Base-by-base conservation (phyloP, 257 asterid species). In the Fraxinus excelsior region DNA sequence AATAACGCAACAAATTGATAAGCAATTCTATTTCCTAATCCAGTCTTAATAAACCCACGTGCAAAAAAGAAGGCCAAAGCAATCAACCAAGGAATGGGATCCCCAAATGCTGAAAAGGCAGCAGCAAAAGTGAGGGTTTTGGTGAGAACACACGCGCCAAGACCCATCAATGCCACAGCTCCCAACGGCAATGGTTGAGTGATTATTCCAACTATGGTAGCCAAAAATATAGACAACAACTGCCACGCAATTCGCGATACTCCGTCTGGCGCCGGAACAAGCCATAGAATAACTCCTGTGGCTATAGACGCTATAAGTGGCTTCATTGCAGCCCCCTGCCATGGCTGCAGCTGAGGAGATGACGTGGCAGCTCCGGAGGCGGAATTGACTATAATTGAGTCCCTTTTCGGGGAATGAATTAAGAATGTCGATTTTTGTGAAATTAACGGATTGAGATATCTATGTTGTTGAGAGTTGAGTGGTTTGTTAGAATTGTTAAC, bases 61-160 rank as follows among this genome's bases (percentile, higher is more conserved):
- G 99, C 98, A 49, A 94, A 94, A 74, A 94, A 94, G 88, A 94
- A 94, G 0, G 97, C 99, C 5, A 94, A 82, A 0, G 99, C 99
- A 65, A 94, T 94, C 67, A 94, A 40, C 98, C 99, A 94, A 7
- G 99, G 99, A 4, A 94, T 94, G 0, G 99, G 99, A 68, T 94
- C 99, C 0, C 99, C 99, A 29, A 94, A 94, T 1, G 99, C 99
- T 14, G 99, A 94, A 68, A 94, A 94, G 0, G 98, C 98, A 16
- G 93, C 96, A 11, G 97, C 94, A 74, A 94, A 94, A 0, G 97
- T 87, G 0, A 94, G 89, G 23, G 99, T 94, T 79, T 91, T 94
- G 0, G 97, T 94, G 4, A 92, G 34, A n/a, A 94, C 99, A 60
- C 92, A 87, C 0, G 99, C 94, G 13, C 97, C 97, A 5, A 94